Percentiles rank a stretch among this genome's conserved stretches.
Evolutionary conservation across 2,329 filamentous ascomycete species (phyloP).

Genomic region (Ascocoryne sarcoides): DNA sequence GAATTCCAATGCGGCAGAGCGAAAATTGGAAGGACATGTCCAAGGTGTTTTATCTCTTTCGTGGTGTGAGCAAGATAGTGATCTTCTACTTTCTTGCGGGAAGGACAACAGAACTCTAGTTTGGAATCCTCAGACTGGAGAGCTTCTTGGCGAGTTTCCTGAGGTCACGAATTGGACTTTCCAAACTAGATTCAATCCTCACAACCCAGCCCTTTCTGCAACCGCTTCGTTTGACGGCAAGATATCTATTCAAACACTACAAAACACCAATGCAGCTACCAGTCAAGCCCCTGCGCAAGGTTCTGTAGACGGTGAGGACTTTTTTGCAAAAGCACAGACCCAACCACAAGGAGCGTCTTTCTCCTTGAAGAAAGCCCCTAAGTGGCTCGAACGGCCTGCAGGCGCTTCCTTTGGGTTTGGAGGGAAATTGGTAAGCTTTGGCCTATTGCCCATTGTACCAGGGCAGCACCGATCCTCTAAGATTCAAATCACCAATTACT

Average conservation of each 20-base stretch:
- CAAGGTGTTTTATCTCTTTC: slow-evolving; percentile 88
- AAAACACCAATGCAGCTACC: slow-evolving; percentile 80
- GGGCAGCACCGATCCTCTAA: slow-evolving; percentile 64
- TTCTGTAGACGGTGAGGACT: slow-evolving; percentile 82
- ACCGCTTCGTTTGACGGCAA: slow-evolving; percentile 97
- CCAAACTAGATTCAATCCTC: slow-evolving; percentile 86
- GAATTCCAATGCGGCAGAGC: slow-evolving; percentile 91
- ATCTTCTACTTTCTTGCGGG: slow-evolving; percentile 83
- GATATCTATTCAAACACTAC: slow-evolving; percentile 85
- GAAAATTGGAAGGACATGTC: slow-evolving; percentile 83
- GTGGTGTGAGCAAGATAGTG: slow-evolving; percentile 88
- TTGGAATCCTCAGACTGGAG: slow-evolving; percentile 92
- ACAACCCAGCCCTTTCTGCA: slow-evolving; percentile 84
- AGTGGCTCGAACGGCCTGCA: slow-evolving; percentile 78
- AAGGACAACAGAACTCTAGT: slow-evolving; percentile 94
- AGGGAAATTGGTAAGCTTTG: slow-evolving; percentile 77
- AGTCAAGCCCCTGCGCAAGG: slow-evolving; percentile 58
- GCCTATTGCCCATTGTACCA: slow-evolving; percentile 45
- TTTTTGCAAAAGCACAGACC: slow-evolving; percentile 88
- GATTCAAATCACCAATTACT: slow-evolving; percentile 78
- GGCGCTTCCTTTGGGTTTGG: slow-evolving; percentile 93
- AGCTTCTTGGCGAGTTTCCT: slow-evolving; percentile 83
- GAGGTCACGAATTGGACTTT: slow-evolving; percentile 99
- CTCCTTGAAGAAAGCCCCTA: slow-evolving; percentile 75
- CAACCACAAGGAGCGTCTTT: slow-evolving; percentile 88